These are phyloP conservation scores for Tolypocladium amazonense DNA, from an alignment of 2,329 filamentous ascomycete genomes.

Conservation along the genomic window DNA sequence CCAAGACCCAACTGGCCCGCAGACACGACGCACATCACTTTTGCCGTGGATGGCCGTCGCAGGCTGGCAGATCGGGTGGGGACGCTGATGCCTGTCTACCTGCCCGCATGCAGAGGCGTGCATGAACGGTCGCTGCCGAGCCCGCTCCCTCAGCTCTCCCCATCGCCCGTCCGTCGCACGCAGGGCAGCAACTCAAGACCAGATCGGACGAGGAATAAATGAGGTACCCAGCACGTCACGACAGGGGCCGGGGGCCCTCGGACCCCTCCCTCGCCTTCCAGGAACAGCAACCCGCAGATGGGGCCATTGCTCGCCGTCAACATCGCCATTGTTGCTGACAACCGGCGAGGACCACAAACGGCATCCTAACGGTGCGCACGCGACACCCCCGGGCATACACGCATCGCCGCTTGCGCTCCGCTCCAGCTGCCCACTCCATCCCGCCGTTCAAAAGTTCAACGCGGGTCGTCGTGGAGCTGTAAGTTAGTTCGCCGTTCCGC, in stretches of 20 bases:
- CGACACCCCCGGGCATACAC: neutral
- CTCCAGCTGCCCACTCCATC: neutral
- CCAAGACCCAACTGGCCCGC: neutral
- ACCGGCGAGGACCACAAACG: neutral
- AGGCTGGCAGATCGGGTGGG: neutral
- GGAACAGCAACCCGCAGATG: neutral
- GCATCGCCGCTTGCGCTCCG: neutral
- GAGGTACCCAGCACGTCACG: neutral
- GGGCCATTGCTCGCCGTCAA: neutral
- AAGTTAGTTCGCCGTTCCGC: no score
- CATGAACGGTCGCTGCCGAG: slow-evolving; percentile 1
- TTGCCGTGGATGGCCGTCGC: neutral
- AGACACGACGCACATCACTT: neutral
- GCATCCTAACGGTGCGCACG: neutral
- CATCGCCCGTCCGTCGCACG: neutral
- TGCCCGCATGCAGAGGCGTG: neutral
- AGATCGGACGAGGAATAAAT: neutral
- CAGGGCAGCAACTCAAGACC: neutral
- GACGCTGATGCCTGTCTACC: neutral
- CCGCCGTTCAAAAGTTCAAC: neutral
- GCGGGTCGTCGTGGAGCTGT: neutral
- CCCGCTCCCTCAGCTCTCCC: neutral
- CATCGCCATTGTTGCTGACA: neutral
- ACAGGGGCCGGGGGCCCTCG: neutral
- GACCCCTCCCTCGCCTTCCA: slow-evolving; percentile 1